Evolutionary conservation across 257 asterid species (phyloP).

Genomic region (Solanum rostratum): DNA sequence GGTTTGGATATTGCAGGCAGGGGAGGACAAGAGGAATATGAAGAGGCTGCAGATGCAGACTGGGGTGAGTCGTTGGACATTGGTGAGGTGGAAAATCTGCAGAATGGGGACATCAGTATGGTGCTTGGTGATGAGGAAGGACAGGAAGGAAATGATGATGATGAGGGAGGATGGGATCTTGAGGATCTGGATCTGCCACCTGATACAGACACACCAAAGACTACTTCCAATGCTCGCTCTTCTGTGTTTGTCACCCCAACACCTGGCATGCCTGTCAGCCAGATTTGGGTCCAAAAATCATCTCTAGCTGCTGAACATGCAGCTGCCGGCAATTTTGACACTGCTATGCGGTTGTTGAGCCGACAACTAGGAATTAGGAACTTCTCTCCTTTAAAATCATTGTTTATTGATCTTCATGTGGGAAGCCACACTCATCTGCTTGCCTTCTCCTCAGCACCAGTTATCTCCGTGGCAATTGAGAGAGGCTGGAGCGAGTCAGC

Average conservation of each 20-base stretch:
- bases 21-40: conserved; percentile 34
- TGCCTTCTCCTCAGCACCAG: conserved; percentile 63
- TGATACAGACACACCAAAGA: conserved; percentile 65
- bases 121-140: conserved; percentile 38
- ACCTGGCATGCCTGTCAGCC: conserved; percentile 87
- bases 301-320: conserved; percentile 93
- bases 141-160: conserved; percentile 34
- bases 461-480: conserved; percentile 57
- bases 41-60: conserved; percentile 41
- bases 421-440: conserved; percentile 78
- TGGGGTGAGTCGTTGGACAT: conserved; percentile 54
- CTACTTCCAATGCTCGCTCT: conserved; percentile 41
- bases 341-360: conserved; percentile 79
- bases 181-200: conserved; percentile 90
- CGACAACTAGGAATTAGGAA: conserved; percentile 72
- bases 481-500: conserved; percentile 73
- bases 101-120: conserved; percentile 34
- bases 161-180: conserved; percentile 83
- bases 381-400: conserved; percentile 55
- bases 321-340: conserved; percentile 89
- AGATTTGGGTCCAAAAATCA: conserved; percentile 85
- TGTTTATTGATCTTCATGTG: conserved; percentile 53
- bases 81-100: conserved; percentile 46
- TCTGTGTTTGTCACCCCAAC: conserved; percentile 64
- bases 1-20: conserved; percentile 43